Evolutionary conservation across 2,329 filamentous ascomycete species (phyloP).

Genomic region (Delphinella strobiligena): DNA sequence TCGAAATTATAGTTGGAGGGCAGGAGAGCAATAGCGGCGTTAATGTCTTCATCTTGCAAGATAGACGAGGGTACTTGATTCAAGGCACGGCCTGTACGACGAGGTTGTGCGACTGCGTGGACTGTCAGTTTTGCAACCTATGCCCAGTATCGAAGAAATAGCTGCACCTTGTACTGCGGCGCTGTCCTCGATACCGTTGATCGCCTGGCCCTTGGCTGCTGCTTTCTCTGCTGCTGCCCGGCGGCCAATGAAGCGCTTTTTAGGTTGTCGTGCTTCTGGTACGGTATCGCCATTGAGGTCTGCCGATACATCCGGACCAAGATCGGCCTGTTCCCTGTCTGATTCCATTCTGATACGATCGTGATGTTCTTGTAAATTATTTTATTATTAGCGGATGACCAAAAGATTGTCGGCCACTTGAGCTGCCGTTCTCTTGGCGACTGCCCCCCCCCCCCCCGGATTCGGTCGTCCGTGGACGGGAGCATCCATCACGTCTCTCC

Average conservation of each 20-base stretch:
- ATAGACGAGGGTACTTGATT: slow-evolving; percentile 88
- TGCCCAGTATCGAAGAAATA: slow-evolving; percentile 10
- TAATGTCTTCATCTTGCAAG: slow-evolving; percentile 70
- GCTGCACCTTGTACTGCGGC: slow-evolving; percentile 56
- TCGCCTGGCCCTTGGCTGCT: slow-evolving; percentile 33
- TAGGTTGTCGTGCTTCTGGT: slow-evolving; percentile 55
- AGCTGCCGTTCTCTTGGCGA: neutral
- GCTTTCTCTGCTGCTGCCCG: slow-evolving; percentile 56
- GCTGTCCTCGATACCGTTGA: slow-evolving; percentile 42
- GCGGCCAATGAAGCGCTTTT: slow-evolving; percentile 82
- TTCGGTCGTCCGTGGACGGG: too few relatives aligned
- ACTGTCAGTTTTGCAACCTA: neutral
- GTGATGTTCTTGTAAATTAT: neutral
- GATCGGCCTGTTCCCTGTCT: slow-evolving; percentile 56
- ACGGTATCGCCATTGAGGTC: slow-evolving; percentile 43
- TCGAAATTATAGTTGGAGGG: slow-evolving; percentile 98
- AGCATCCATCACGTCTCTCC: neutral
- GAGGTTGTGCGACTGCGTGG: slow-evolving; percentile 52
- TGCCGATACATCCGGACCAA: slow-evolving; percentile 57
- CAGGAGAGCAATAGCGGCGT: slow-evolving; percentile 73
- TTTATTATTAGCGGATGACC: neutral
- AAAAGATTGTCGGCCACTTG: neutral
- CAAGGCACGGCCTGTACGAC: slow-evolving; percentile 64
- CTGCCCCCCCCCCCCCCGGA: neutral
- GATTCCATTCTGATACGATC: slow-evolving; percentile 52